Base-by-base conservation (phyloP, 2,329 filamentous ascomycete genomes). In the Ophiostoma angusticollis region DNA sequence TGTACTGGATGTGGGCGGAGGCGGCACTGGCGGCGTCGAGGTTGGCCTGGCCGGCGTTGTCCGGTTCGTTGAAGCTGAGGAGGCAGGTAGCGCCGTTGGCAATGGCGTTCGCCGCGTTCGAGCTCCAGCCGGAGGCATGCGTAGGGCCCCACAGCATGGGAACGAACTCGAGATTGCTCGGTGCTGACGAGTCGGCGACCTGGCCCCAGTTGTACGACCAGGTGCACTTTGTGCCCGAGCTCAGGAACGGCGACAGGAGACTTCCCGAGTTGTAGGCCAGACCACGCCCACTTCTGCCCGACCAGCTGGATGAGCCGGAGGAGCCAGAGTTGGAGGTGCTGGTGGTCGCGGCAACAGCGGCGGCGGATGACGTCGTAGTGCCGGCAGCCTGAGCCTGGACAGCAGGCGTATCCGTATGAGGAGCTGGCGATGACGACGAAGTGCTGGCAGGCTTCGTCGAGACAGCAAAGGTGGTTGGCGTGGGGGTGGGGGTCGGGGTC, bases 151-250 rank as follows among this genome's bases (percentile, higher is more conserved):
- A 83, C 34, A 83, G 70, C 59, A 74, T 80, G 46, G 82, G 81
- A 39, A 81, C 67, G 61, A 65, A 86, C 51, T 68, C 63, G 50
- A 77, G 52, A 35, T 52, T 53, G 16, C 50, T 43, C 38, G 65
- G 53, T 9, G 67, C 60, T 28, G 61, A 60, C 43, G 60, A 56
- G 34, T 62, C 50, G 9, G 46, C 39, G 2, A 18, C 46, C 33
- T 67, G 65, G 31, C 60, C 74, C 80, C 80, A 84, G 70, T 82
- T 82, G 67, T 80, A 81, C 34, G 60, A 68, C 74, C 78, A 84
- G 29, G 59, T 58, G 52, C 72, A 65, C 43, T 68, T 53, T 29
- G 46, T 44, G 45, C 58, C 56, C 35, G 55, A 53, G 33, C 48
- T 50, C 33, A 59, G 51, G 55, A 83, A 77, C 46, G 58, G 50